phyloP scores from a whole-genome alignment of 805 yeast genomes.

The Cephaloascus fragrans region DNA sequence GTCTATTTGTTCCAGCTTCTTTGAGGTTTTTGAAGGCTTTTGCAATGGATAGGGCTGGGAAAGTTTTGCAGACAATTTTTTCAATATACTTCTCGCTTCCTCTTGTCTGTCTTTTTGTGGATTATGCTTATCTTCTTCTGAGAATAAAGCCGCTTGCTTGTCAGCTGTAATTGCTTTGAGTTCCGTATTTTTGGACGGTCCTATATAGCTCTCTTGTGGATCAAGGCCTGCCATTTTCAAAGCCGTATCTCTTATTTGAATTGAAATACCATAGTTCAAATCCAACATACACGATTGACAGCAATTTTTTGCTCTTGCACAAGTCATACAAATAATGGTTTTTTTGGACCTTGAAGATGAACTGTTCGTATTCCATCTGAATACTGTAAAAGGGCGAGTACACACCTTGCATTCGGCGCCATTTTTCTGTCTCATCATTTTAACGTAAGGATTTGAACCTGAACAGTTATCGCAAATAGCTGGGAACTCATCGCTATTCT shows the following conservation, averaged over 20 bases:
- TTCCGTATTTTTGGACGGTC: slow-evolving; percentile 17
- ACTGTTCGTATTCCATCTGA: slow-evolving; percentile 54
- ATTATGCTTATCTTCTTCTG: slow-evolving; percentile 4
- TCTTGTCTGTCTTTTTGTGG: slow-evolving; percentile 8
- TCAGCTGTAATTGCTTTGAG: slow-evolving; percentile 30
- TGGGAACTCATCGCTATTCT: slow-evolving; percentile 27
- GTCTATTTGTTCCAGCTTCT: slow-evolving; percentile 6
- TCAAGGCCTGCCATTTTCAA: slow-evolving; percentile 57
- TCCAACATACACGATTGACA: slow-evolving; percentile 88
- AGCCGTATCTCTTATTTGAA: slow-evolving; percentile 72
- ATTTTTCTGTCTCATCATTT: slow-evolving; percentile 56
- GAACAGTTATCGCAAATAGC: slow-evolving; percentile 68
- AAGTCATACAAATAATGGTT: slow-evolving; percentile 69
- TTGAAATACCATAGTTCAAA: slow-evolving; percentile 70
- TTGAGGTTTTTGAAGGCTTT: slow-evolving; percentile 2
- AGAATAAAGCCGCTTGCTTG: slow-evolving; percentile 44
- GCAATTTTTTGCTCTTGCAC: slow-evolving; percentile 71
- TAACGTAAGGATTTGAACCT: slow-evolving; percentile 56
- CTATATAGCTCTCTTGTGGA: slow-evolving; percentile 8
- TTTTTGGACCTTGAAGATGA: slow-evolving; percentile 36
- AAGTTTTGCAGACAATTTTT: slow-evolving; percentile 31
- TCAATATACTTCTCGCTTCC: slow-evolving; percentile 41
- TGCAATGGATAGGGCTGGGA: slow-evolving; percentile 4
- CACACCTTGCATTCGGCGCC: slow-evolving; percentile 86
- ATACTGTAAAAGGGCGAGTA: slow-evolving; percentile 75